Conservation (phyloP, 805 yeast genomes). For the Jamesozyma spencerorum region DNA sequence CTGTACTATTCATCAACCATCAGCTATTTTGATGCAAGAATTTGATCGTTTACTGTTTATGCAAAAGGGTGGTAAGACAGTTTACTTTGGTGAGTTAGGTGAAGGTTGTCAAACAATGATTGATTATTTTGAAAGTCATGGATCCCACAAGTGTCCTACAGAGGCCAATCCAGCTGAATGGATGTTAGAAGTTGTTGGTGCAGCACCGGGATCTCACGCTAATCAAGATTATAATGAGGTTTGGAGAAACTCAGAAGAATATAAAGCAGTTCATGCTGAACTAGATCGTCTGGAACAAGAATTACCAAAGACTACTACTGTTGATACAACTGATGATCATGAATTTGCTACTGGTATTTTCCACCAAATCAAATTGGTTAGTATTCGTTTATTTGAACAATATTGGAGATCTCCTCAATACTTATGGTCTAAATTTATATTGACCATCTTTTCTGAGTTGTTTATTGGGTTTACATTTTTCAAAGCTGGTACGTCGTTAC, state of each 20-base stretch:
- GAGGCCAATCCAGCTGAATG: no score
- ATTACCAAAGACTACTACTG: slow-evolving; percentile 31
- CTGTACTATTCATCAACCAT: slow-evolving; percentile 68
- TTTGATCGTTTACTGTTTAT: slow-evolving; percentile 68
- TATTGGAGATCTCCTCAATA: slow-evolving; percentile 60
- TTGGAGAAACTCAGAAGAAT: slow-evolving; percentile 66
- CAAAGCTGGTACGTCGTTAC: slow-evolving; percentile 53
- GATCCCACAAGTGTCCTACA: no score
- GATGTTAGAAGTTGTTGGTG: no score
- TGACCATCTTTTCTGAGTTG: slow-evolving; percentile 47
- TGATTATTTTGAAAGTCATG: no score
- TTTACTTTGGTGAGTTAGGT: slow-evolving; percentile 74
- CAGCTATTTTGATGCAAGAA: slow-evolving; percentile 66
- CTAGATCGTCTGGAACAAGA: slow-evolving; percentile 57
- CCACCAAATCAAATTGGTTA: slow-evolving; percentile 38
- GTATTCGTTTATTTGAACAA: slow-evolving; percentile 50
- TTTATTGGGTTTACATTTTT: slow-evolving; percentile 71
- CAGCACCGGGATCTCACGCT: no score
- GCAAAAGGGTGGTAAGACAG: slow-evolving; percentile 63
- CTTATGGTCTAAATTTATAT: slow-evolving; percentile 48
- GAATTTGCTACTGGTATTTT: slow-evolving; percentile 38
- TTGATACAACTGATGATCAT: slow-evolving; percentile 17
- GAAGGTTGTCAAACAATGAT: no score
- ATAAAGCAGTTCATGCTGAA: slow-evolving; percentile 47
- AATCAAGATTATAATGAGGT: slow-evolving; percentile 65